Evolutionary conservation across 106 monocot species (phyloP).

Genomic region (Hemerocallis citrina): DNA sequence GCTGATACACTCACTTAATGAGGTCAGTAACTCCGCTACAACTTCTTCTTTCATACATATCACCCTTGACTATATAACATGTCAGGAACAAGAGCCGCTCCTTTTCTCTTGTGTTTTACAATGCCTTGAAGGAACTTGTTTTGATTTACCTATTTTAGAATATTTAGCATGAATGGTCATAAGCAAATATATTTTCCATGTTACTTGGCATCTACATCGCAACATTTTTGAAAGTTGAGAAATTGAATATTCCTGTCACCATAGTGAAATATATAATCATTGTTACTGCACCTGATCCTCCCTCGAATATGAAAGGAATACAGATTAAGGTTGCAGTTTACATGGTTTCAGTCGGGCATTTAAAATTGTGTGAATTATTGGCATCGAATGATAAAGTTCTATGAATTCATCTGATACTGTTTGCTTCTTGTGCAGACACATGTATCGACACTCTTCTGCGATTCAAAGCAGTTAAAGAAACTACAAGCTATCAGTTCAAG

Average conservation of each 20-base stretch:
- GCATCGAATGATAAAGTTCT: background rate
- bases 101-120: background rate
- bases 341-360: too few species aligned
- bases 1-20: slow-evolving; percentile 49
- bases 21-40: slow-evolving; percentile 20
- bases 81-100: background rate
- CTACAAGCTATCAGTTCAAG: slow-evolving; percentile 23
- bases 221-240: too few species aligned
- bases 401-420: background rate
- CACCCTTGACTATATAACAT: background rate
- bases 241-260: too few species aligned
- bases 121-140: too few species aligned
- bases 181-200: too few species aligned
- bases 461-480: slow-evolving; percentile 40
- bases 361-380: background rate
- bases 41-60: slow-evolving; percentile 1
- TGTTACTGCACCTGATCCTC: too few species aligned
- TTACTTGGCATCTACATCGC: too few species aligned
- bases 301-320: too few species aligned
- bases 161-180: too few species aligned
- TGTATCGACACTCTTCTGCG: slow-evolving; percentile 46
- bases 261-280: too few species aligned
- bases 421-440: slow-evolving; percentile 26
- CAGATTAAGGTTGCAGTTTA: too few species aligned
- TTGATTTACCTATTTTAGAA: too few species aligned